Percentiles rank a stretch among this genome's conserved stretches.
Evolutionary conservation across 1,284 basidiomycete species (phyloP).

Genomic region (Marasmius fiardii): DNA sequence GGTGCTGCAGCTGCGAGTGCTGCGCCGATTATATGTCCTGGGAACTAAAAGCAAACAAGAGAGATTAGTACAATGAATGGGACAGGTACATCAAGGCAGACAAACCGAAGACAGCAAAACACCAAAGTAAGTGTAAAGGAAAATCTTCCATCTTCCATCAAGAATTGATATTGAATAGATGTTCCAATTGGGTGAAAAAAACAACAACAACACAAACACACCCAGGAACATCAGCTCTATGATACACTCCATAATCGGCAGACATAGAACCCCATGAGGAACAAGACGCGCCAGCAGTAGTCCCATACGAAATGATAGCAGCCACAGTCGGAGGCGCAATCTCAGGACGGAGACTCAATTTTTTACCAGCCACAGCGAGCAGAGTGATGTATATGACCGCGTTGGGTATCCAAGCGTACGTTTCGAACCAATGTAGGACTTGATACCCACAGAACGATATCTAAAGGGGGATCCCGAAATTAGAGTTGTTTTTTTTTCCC

Average conservation of each 20-base stretch:
- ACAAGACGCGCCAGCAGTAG: conserved; percentile 38
- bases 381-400: conserved; percentile 64
- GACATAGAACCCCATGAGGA: conserved; percentile 54
- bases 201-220: too few species aligned
- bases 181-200: conserved; percentile 10
- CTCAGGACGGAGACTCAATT: conserved; percentile 31
- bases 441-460: conserved; percentile 60
- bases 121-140: conserved; percentile 64
- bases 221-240: conserved; percentile 46
- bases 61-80: neutral
- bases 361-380: conserved; percentile 54
- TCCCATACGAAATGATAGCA: conserved; percentile 38
- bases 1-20: conserved; percentile 55
- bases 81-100: conserved; percentile 7
- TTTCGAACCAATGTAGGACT: conserved; percentile 64
- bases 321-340: conserved; percentile 27
- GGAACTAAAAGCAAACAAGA: conserved; percentile 33
- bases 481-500: neutral
- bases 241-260: conserved; percentile 61
- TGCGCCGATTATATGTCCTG: conserved; percentile 62
- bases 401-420: conserved; percentile 65
- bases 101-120: conserved; percentile 56
- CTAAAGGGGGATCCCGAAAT: conserved; percentile 20
- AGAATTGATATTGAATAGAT: conserved; percentile 12
- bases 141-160: conserved; percentile 42